Base-by-base conservation (phyloP, 305 asterid genomes). In the Lippia alba region DNA sequence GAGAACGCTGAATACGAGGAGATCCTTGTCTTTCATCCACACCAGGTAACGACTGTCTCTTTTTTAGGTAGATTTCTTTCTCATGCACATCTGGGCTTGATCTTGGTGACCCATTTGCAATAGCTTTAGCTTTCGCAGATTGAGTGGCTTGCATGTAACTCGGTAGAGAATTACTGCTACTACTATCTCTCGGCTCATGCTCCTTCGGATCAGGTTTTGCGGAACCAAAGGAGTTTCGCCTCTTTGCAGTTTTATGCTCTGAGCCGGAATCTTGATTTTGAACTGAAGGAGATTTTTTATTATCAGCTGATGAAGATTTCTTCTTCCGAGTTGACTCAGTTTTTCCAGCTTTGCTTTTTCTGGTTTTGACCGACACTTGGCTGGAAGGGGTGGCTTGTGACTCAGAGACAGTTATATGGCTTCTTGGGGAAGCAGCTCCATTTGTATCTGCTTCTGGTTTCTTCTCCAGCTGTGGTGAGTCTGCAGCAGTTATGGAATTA, bases 81-180 rank as follows among this genome's bases (percentile, higher is more conserved):
- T 84, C 96, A 39, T 82, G 86, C 79, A 85, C 84, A 72, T 95
- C 99, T 8, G 99, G 99, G 78, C 98, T 95, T 41, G 97, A 92
- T 75, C 89, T 90, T 12, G 98, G 99, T 36, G 98, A 95, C 63
- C 80, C 85, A 81, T 71, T 82, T 11, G 89, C 75, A 66, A 92
- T 80, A 67, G 91, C 91, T 84, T 95, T 95, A 63, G 98, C 98
- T 80, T 81, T 89, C 67, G 99, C 99, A 71, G 99, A 92, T 78
- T 95, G 85, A 54, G 99, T 95, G 1, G 97, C 96, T 79, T 95
- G 99, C 99, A 95, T 95, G 81, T 95, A 95, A 77, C 96, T 89
- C 3, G 99, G 99, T 63, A 95, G 83, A 70, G 96, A 67, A 72
- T 67, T 88, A 70, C 91, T 86, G 83, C 83, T 84, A 64, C 83